Percentiles rank a stretch among this genome's conserved stretches.
phyloP scores from a whole-genome alignment of 441 rosid genomes.

The Lepidium campestre region DNA sequence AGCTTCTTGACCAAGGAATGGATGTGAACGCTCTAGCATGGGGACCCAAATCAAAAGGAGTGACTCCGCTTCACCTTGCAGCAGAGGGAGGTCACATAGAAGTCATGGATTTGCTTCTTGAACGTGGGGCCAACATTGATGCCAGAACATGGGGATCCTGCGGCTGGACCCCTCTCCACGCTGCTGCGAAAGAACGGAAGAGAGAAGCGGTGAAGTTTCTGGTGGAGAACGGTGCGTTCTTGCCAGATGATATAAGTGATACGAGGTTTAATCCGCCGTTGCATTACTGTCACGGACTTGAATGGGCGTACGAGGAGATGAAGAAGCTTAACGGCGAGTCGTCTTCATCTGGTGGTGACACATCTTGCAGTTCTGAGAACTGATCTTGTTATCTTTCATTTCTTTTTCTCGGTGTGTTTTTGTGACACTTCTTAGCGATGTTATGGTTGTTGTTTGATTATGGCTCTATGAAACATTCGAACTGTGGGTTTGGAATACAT shows the following conservation, averaged over 20 bases:
- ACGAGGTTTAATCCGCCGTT: constrained; percentile 78
- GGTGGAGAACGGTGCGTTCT: constrained; percentile 72
- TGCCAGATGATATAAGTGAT: constrained; percentile 73
- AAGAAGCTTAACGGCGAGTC: constrained; percentile 36
- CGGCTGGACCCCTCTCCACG: constrained; percentile 90
- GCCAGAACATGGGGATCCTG: constrained; percentile 86
- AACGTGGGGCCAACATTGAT: constrained; percentile 82
- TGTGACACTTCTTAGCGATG: background rate
- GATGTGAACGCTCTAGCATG: constrained; percentile 66
- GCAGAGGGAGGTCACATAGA: constrained; percentile 81
- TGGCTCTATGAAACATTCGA: background rate
- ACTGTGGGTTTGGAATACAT: background rate
- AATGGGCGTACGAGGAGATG: constrained; percentile 90
- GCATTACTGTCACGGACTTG: constrained; percentile 81
- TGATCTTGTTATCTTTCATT: background rate
- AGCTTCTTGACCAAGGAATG: constrained; percentile 64
- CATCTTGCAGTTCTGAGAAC: constrained; percentile 52
- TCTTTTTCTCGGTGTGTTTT: background rate
- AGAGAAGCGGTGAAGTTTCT: constrained; percentile 69
- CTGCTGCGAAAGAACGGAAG: constrained; percentile 75
- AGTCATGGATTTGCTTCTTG: constrained; percentile 85
- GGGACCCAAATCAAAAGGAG: constrained; percentile 84
- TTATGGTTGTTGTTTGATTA: constrained; percentile 12
- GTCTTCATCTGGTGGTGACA: constrained; percentile 42
- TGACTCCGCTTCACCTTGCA: constrained; percentile 87